phyloP scores from a whole-genome alignment of 305 asterid species.

The Ilex paraguariensis region DNA sequence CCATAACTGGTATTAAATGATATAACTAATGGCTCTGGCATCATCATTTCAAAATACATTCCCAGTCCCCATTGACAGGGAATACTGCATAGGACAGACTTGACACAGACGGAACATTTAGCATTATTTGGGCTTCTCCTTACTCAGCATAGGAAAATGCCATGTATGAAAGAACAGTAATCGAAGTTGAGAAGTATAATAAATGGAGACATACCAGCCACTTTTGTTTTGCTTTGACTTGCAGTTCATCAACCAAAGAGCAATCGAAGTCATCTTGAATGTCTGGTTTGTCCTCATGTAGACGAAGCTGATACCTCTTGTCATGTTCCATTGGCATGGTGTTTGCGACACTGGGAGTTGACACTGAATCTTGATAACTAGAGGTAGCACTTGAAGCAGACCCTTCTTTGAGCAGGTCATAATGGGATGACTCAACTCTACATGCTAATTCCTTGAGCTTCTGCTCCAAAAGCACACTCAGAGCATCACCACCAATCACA shows the following conservation, averaged over 20 bases:
- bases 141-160: background rate
- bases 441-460: slow-evolving; percentile 86
- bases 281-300: slow-evolving; percentile 28
- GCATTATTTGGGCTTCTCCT: slow-evolving; percentile 1
- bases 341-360: slow-evolving; percentile 23
- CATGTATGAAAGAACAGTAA: no score
- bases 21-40: no score
- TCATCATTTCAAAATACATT: no score
- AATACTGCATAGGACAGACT: no score
- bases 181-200: slow-evolving; percentile 4
- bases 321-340: slow-evolving; percentile 24
- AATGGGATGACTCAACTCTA: slow-evolving; percentile 60
- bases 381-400: slow-evolving; percentile 33
- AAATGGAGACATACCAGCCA: slow-evolving; percentile 47
- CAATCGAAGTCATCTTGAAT: slow-evolving; percentile 29
- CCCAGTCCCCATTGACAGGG: no score
- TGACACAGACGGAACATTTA: no score
- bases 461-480: slow-evolving; percentile 82
- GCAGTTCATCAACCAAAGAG: slow-evolving; percentile 33
- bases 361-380: slow-evolving; percentile 27
- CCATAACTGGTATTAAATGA: no score
- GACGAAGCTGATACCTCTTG: slow-evolving; percentile 19
- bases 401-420: slow-evolving; percentile 37
- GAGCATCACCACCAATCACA: slow-evolving; percentile 65
- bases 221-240: slow-evolving; percentile 31